Percentiles rank a stretch among this genome's conserved stretches.
These are phyloP conservation scores for Schizopora paradoxa DNA, from an alignment of 1,284 basidiomycete genomes.

Conservation along the genomic window DNA sequence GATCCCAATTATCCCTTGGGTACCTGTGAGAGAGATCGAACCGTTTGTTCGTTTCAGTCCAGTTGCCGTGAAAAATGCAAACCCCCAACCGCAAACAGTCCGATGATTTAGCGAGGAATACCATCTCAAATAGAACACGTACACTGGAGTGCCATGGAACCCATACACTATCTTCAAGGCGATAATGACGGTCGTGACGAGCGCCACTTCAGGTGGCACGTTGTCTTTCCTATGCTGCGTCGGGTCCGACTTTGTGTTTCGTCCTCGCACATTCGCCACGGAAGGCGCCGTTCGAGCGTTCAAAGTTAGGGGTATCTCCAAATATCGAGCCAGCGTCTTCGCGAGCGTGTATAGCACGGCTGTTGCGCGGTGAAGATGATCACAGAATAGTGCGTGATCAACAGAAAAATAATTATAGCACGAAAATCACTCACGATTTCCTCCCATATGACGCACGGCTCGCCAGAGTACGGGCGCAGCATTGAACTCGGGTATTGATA, in stretches of 20 bases:
- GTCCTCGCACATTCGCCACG: too few relatives aligned
- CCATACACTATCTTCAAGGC: conserved; percentile 83
- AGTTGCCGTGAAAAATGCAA: background rate
- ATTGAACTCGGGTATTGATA: conserved; percentile 78
- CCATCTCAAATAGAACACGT: conserved; percentile 19
- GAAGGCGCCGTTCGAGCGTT: conserved; percentile 48
- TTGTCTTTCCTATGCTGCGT: conserved; percentile 42
- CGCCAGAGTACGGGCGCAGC: conserved; percentile 78
- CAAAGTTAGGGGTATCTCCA: conserved; percentile 58
- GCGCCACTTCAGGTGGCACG: conserved; percentile 70
- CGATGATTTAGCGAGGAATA: conserved; percentile 9
- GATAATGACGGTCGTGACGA: conserved; percentile 62
- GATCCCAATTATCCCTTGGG: conserved; percentile 46
- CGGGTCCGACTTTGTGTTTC: conserved; percentile 35
- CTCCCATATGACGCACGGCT: conserved; percentile 62
- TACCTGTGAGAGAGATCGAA: conserved; percentile 33
- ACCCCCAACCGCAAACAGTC: conserved; percentile 6
- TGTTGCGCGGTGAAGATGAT: conserved; percentile 28
- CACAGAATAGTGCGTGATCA: conserved; percentile 8
- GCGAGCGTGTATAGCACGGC: conserved; percentile 59
- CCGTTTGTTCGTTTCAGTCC: conserved; percentile 11
- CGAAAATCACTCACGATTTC: conserved; percentile 59
- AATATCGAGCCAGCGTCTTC: conserved; percentile 50
- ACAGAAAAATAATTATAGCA: conserved; percentile 11
- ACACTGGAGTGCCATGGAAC: conserved; percentile 67